These are phyloP conservation scores for Kalanchoe fedtschenkoi DNA, from an alignment of 164 flowering plant species.

Conservation along the genomic window DNA sequence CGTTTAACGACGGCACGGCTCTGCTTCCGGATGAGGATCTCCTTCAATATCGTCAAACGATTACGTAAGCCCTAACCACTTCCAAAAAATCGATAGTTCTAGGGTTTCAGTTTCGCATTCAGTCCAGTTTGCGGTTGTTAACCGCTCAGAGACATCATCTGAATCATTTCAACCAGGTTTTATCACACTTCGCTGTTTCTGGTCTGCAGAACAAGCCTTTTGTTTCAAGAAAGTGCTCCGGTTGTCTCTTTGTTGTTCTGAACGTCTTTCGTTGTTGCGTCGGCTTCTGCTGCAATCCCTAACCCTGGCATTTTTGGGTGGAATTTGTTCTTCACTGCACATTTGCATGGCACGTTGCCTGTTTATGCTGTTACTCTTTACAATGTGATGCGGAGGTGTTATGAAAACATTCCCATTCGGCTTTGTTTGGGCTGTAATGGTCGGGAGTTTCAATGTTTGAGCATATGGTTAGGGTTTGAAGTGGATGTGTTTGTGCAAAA, in stretches of 20 bases:
- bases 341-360: not conserved
- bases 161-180: not conserved
- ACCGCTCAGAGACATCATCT: not conserved
- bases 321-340: not conserved
- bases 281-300: constrained; percentile 2
- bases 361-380: not conserved
- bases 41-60: not conserved
- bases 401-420: not conserved
- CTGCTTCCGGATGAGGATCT: not conserved
- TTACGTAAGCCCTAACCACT: not conserved
- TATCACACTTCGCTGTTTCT: not conserved
- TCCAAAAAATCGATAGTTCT: no score
- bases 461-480: not conserved
- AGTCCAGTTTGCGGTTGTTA: no score
- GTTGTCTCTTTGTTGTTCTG: not conserved
- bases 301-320: not conserved
- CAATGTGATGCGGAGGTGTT: not conserved
- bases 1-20: no score
- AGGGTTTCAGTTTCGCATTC: no score
- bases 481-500: constrained; percentile 7
- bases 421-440: not conserved
- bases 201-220: not conserved
- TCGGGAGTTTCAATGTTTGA: constrained; percentile 5
- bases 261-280: not conserved
- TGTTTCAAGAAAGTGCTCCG: not conserved